Percentiles rank a stretch among this genome's conserved stretches.
phyloP scores from a whole-genome alignment of 1,139 yeast genomes.

The Yamadazyma epiphylla region DNA sequence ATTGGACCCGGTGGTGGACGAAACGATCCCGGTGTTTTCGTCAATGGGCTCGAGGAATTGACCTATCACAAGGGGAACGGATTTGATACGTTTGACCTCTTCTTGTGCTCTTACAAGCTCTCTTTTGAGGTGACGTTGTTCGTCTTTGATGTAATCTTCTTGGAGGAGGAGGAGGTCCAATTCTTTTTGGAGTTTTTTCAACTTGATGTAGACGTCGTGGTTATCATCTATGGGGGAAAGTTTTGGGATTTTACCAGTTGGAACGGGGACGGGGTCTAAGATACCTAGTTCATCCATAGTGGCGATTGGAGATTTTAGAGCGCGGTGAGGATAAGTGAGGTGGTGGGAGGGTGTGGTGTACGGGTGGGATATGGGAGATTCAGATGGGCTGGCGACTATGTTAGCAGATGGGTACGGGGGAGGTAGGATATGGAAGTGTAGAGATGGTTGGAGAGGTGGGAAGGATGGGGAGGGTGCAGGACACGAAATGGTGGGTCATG shows the following conservation, averaged over 20 bases:
- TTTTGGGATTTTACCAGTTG: constrained; percentile 9
- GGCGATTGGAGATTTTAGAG: constrained; percentile 1
- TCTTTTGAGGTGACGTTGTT: constrained; percentile 91
- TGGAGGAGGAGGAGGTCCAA: constrained; percentile 78
- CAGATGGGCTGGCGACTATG: no score
- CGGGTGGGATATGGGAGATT: no score
- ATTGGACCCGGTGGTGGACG: constrained; percentile 96
- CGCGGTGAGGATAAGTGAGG: no score
- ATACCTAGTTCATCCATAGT: constrained; percentile 29
- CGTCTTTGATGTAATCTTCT: constrained; percentile 96
- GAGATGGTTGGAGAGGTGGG: no score
- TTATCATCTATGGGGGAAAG: constrained; percentile 20
- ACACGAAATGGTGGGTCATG: no score
- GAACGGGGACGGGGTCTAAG: constrained; percentile 13
- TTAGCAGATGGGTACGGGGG: no score
- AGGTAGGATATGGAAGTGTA: no score
- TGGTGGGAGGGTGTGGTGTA: no score
- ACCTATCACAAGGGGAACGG: constrained; percentile 97
- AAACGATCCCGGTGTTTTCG: constrained; percentile 92
- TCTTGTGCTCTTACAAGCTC: constrained; percentile 97
- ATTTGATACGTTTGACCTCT: constrained; percentile 94
- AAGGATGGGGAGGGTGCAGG: no score
- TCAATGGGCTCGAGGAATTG: constrained; percentile 98
- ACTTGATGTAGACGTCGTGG: constrained; percentile 71
- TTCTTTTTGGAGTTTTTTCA: constrained; percentile 87